These are phyloP conservation scores for Thelephora ganbajun DNA, from an alignment of 768 basidiomycete species.

Conservation along the genomic window DNA sequence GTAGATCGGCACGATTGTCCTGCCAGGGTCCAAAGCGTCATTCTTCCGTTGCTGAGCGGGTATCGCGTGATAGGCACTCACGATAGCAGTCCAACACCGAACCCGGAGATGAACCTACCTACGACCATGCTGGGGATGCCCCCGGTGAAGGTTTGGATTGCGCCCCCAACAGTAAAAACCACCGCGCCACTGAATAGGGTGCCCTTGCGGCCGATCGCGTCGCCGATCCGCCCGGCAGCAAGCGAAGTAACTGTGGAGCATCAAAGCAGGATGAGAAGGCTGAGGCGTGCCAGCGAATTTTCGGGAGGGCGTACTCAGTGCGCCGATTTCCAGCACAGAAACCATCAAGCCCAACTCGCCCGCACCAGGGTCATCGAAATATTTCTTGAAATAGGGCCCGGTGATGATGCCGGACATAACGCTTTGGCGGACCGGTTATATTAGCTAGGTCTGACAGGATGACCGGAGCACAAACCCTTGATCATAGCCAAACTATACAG, in stretches of 20 bases:
- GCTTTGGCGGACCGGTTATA: conserved; percentile 21
- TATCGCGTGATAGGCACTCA: conserved; percentile 28
- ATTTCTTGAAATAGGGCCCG: conserved; percentile 67
- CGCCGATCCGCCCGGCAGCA: conserved; percentile 79
- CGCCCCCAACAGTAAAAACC: conserved; percentile 78
- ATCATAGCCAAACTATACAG: conserved; percentile 64
- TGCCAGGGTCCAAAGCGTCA: conserved; percentile 17
- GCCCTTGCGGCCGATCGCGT: conserved; percentile 71
- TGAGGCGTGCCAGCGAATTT: conserved; percentile 5
- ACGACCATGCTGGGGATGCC: conserved; percentile 75
- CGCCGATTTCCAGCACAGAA: conserved; percentile 86
- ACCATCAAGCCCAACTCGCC: conserved; percentile 87
- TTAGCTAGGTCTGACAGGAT: background rate
- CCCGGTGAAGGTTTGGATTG: conserved; percentile 68
- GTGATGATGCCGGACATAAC: conserved; percentile 92
- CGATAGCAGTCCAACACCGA: conserved; percentile 85
- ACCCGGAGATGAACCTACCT: conserved; percentile 73
- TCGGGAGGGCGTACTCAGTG: conserved; percentile 48
- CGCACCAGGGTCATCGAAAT: conserved; percentile 65
- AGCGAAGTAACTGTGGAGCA: conserved; percentile 61
- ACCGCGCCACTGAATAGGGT: conserved; percentile 75
- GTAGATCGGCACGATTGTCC: conserved; percentile 91
- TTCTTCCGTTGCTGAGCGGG: background rate
- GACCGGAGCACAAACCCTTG: conserved; percentile 44
- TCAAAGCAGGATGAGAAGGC: background rate